Conservation (phyloP, 2,329 filamentous ascomycete genomes). For the Alternaria angustiovoidea region DNA sequence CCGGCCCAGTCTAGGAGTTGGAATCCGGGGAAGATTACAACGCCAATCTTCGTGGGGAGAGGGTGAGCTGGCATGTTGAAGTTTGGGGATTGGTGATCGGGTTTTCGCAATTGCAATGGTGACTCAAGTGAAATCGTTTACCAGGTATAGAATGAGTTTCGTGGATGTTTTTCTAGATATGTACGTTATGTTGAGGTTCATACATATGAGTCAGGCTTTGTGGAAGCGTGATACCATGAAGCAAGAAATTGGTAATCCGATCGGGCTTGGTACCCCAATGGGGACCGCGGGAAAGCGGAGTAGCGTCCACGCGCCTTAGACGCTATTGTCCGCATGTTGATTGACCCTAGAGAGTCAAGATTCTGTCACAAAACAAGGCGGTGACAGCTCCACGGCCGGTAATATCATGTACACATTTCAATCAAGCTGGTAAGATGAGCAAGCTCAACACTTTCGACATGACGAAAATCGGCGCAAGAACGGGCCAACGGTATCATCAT, state of each 20-base stretch:
- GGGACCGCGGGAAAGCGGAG: conserved; percentile 5
- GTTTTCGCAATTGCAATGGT: background rate
- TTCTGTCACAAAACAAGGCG: background rate
- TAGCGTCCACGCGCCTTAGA: conserved; percentile 11
- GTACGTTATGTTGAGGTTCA: no score
- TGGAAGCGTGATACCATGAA: conserved; percentile 7
- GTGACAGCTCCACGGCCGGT: background rate
- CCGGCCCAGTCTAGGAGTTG: conserved; percentile 52
- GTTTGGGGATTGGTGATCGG: background rate
- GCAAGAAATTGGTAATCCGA: conserved; percentile 10
- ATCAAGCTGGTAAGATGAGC: background rate
- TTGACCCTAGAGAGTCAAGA: background rate
- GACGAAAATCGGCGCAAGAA: background rate
- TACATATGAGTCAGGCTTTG: background rate
- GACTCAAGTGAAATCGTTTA: background rate
- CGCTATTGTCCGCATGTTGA: conserved; percentile 3
- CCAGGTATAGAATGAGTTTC: background rate
- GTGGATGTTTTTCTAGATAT: background rate
- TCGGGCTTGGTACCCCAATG: conserved; percentile 2
- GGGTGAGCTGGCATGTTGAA: conserved; percentile 5
- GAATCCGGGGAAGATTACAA: conserved; percentile 51
- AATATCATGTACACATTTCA: background rate
- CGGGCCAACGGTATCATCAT: background rate
- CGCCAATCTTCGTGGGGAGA: conserved; percentile 40
- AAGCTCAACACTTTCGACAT: background rate